Conservation (phyloP, 164 flowering plant species). For the Chloranthus sessilifolius region DNA sequence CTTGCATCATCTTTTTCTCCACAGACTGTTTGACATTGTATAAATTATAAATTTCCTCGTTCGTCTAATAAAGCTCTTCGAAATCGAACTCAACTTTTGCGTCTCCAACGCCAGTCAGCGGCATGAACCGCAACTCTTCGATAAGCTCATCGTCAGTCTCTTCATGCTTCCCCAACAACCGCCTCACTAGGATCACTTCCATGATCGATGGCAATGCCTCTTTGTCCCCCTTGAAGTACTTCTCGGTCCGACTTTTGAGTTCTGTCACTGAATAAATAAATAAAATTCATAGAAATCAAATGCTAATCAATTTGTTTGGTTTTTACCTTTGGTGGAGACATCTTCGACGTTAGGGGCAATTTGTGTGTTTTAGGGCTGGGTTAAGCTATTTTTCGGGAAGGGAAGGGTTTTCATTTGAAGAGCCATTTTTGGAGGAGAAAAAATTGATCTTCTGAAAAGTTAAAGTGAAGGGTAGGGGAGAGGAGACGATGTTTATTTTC, state of each 20-base stretch:
- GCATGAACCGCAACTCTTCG: constrained; percentile 41
- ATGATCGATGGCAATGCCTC: constrained; percentile 45
- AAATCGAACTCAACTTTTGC: constrained; percentile 59
- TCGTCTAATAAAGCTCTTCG: constrained; percentile 52
- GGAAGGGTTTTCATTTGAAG: not conserved
- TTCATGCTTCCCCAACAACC: constrained; percentile 49
- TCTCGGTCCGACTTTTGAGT: constrained; percentile 40
- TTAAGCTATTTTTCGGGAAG: no score
- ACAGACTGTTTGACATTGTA: constrained; percentile 53
- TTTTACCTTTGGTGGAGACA: constrained; percentile 17
- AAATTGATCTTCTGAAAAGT: no score
- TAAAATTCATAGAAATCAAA: no score
- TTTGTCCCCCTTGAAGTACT: constrained; percentile 54
- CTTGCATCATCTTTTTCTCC: constrained; percentile 43
- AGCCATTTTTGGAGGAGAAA: not conserved
- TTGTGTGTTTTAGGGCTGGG: not conserved
- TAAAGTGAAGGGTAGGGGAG: not conserved
- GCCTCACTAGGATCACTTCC: constrained; percentile 56
- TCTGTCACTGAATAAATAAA: constrained; percentile 23
- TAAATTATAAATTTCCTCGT: constrained; percentile 75
- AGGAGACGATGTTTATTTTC: no score
- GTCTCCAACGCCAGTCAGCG: constrained; percentile 44
- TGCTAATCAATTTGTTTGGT: no score
- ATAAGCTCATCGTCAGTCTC: constrained; percentile 70
- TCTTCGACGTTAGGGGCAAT: constrained; percentile 7